Base-by-base conservation (phyloP, 2,329 filamentous ascomycete genomes). In the Epichloe amarillans region DNA sequence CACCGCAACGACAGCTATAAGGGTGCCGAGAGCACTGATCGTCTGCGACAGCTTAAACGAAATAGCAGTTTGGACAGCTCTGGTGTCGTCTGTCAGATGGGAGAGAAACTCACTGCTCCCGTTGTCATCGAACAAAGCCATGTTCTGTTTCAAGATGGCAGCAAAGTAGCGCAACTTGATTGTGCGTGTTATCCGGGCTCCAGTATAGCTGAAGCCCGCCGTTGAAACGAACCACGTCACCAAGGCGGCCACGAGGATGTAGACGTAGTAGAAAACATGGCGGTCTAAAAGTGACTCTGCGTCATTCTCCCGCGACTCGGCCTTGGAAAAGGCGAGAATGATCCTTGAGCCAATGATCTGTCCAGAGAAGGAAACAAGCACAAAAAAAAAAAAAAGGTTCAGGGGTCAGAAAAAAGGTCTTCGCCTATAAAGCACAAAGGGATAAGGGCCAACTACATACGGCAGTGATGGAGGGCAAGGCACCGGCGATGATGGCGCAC, bases 81-180 rank as follows among this genome's bases (percentile, higher is more conserved):
- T 39, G 5, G 17, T 15, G 3, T 39, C 37, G 14, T 15, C 37
- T 39, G 0, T 17, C 1, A 39, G 37, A 15, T 15, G 5, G 14
- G 37, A 39, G 8, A 39, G 14, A 15, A 39, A 39, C 5, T 17
- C 17, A 6, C 5, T 64, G 58, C 58, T 59, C 2, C 61, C 64
- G 4, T 63, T 66, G 45, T 62, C 59, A 1, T 61, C 57, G 50
- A 67, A 63, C n/a, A 62, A 54, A 4, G 55, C 57, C 46, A 68
- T 56, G 45, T 68, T 60, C 37, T 60, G 55, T 38, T 59, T 61
- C 50, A 64, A 49, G 7, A 54, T 57, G n/a, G 63, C 60, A 40
- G 61, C 54, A 45, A 67, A 48, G 39, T 41, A 48, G 4, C 45
- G 50, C 3, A 51, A 42, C 19, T 38, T 51, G 45, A 51, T 51